These are phyloP conservation scores for Penicillium fimorum DNA, from an alignment of 495 filamentous ascomycete genomes.

Conservation along the genomic window DNA sequence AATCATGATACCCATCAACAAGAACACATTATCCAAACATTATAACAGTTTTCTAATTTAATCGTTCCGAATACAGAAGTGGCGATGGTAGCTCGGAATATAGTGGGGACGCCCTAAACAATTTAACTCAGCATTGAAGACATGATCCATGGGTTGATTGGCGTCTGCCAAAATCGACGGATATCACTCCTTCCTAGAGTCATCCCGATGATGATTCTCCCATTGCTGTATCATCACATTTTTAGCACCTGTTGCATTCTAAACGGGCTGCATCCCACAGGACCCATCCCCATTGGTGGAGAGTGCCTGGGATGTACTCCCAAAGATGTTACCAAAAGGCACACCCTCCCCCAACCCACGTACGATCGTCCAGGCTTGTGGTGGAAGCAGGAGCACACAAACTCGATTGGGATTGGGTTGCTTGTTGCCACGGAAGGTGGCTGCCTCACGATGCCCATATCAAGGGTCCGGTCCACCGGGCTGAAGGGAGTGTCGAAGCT, in stretches of 20 bases:
- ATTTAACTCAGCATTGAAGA: too few relatives aligned
- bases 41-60: too few relatives aligned
- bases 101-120: too few relatives aligned
- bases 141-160: too few relatives aligned
- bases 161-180: too few relatives aligned
- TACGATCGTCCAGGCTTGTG: conserved; percentile 23
- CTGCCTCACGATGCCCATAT: too few relatives aligned
- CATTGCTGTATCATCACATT: neutral
- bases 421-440: neutral
- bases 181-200: neutral
- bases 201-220: neutral
- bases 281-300: conserved; percentile 20
- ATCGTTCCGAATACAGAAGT: too few relatives aligned
- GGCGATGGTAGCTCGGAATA: too few relatives aligned
- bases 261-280: conserved; percentile 26
- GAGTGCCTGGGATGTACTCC: conserved; percentile 1
- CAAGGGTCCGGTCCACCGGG: too few relatives aligned
- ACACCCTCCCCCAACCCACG: conserved; percentile 6
- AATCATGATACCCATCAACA: too few relatives aligned
- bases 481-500: too few relatives aligned
- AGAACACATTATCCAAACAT: too few relatives aligned
- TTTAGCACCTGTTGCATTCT: neutral
- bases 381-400: conserved; percentile 6
- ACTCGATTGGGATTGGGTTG: neutral
- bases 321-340: conserved; percentile 20